Conservation (phyloP, 176 grass and related monocot species). For the Musa schizocarpa region DNA sequence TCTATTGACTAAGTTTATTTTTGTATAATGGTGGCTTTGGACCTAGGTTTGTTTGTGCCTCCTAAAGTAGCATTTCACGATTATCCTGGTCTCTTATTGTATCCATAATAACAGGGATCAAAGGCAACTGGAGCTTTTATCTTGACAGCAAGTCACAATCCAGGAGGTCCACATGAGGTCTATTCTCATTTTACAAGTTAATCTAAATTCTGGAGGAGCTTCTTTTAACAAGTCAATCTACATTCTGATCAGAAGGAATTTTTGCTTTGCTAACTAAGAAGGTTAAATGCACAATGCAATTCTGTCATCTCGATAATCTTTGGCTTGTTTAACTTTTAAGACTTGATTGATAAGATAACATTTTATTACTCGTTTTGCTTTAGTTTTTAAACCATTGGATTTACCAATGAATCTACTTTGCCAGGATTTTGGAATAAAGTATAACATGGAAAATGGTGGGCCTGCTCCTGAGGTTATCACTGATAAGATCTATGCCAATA, state of each 20-base stretch:
- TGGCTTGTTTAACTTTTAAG: neutral
- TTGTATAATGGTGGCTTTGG: neutral
- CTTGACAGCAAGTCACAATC: conserved; percentile 93
- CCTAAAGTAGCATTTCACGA: neutral
- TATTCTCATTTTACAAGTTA: conserved; percentile 9
- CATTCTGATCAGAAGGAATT: neutral
- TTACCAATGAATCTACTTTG: neutral
- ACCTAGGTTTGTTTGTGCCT: neutral
- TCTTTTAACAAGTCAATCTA: neutral
- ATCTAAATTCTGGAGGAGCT: neutral
- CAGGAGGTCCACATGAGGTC: conserved; percentile 90
- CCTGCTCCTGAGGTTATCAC: conserved; percentile 85
- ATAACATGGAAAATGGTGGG: conserved; percentile 98
- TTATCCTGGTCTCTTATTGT: neutral
- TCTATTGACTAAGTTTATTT: conserved; percentile 10
- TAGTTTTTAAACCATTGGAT: neutral
- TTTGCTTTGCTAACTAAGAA: neutral
- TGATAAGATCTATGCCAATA: conserved; percentile 82
- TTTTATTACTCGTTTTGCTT: neutral
- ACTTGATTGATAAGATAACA: neutral
- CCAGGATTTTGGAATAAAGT: conserved; percentile 99
- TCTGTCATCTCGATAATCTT: neutral
- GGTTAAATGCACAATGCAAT: neutral
- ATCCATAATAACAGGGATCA: conserved; percentile 49
- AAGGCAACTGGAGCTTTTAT: conserved; percentile 97